Conservation (phyloP, 352 stramenopile species). For the Pythium angustatum region DNA sequence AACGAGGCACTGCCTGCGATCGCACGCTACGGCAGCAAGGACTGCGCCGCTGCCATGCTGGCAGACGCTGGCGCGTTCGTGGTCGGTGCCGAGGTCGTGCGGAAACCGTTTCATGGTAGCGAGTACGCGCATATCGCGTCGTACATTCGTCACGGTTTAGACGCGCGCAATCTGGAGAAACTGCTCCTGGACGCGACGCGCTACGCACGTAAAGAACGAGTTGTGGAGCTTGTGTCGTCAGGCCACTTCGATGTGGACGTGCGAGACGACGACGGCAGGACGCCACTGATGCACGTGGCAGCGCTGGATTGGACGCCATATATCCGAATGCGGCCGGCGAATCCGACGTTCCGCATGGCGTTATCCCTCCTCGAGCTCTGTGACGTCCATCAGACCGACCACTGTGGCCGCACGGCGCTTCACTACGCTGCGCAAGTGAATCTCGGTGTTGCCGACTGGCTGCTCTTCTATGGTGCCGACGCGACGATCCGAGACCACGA, state of each 20-base stretch:
- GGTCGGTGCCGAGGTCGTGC: neutral
- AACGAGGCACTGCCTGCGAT: neutral
- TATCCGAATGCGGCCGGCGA: neutral
- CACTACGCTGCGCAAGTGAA: neutral
- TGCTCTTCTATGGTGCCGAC: neutral
- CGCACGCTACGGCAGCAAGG: neutral
- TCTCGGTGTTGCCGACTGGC: neutral
- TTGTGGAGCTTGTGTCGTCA: neutral
- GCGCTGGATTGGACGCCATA: neutral
- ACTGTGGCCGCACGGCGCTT: neutral
- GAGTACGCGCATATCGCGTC: neutral
- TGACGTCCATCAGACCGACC: neutral
- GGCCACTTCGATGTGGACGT: slow-evolving; percentile 4
- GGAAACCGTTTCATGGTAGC: neutral
- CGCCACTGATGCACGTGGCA: slow-evolving; percentile 4
- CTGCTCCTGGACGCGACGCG: neutral
- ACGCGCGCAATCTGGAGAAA: neutral
- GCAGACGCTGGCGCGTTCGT: neutral
- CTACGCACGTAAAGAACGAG: neutral
- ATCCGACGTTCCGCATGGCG: neutral
- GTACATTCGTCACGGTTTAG: slow-evolving; percentile 1
- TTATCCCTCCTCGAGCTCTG: neutral
- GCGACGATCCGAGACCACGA: neutral
- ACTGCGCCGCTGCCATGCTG: neutral
- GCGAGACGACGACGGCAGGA: slow-evolving; percentile 1